These are phyloP conservation scores for Akanthomyces lecanii DNA, from an alignment of 2,329 filamentous ascomycete genomes.

Conservation along the genomic window DNA sequence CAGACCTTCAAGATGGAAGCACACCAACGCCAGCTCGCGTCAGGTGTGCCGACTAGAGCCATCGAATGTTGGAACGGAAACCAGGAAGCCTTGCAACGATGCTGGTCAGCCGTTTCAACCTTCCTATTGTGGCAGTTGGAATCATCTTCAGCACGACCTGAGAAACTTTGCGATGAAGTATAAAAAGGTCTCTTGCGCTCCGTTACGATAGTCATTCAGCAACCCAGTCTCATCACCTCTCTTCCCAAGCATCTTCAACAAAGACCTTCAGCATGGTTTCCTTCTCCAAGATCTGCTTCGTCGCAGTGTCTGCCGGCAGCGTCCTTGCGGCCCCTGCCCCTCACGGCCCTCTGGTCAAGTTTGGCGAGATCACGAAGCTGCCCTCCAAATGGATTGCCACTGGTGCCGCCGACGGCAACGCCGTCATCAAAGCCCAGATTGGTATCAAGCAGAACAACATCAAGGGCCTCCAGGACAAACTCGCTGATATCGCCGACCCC, in stretches of 20 bases:
- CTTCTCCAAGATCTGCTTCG: constrained; percentile 17
- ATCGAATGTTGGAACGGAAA: neutral
- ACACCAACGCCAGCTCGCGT: neutral
- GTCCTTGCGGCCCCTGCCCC: constrained; percentile 9
- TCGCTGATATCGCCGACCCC: constrained; percentile 25
- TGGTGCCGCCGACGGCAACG: constrained; percentile 2
- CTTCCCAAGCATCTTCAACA: neutral
- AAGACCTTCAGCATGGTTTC: constrained; percentile 12
- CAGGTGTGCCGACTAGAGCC: neutral
- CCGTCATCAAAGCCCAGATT: constrained; percentile 16
- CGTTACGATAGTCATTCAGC: neutral
- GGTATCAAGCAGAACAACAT: constrained; percentile 22
- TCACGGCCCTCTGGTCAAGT: constrained; percentile 12
- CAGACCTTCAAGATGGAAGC: neutral
- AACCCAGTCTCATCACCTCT: neutral
- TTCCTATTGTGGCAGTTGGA: neutral
- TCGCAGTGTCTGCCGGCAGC: constrained; percentile 4
- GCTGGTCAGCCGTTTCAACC: neutral
- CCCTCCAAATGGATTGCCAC: constrained; percentile 8
- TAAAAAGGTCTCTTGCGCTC: neutral
- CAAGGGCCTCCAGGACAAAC: constrained; percentile 24
- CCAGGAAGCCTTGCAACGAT: neutral
- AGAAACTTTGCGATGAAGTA: neutral
- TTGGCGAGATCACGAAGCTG: constrained; percentile 9
- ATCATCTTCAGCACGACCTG: neutral